These are phyloP conservation scores for Vigna radiata DNA, from an alignment of 306 rosid species.

Conservation along the genomic window DNA sequence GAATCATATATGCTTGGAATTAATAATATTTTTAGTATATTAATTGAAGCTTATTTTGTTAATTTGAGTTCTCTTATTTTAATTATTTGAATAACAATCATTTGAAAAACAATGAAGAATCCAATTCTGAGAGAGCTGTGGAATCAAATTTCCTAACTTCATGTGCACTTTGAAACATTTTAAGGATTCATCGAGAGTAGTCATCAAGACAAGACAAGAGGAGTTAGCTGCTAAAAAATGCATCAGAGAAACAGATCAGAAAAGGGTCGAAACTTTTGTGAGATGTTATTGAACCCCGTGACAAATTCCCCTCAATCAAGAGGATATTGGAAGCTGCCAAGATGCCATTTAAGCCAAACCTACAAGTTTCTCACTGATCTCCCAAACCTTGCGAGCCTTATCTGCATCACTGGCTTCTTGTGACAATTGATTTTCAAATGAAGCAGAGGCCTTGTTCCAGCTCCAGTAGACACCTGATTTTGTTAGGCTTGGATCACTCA, in stretches of 20 bases:
- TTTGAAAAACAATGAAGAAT: too few species aligned
- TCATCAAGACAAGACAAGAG: constrained; percentile 33
- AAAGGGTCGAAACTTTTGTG: constrained; percentile 6
- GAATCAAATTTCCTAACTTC: background rate
- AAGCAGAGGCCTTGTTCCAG: constrained; percentile 86
- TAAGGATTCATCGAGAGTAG: constrained; percentile 48
- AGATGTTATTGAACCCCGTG: constrained; percentile 39
- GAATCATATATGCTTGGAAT: too few species aligned
- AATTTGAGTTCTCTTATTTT: too few species aligned
- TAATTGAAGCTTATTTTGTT: too few species aligned
- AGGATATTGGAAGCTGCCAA: background rate
- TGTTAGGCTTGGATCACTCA: constrained; percentile 81
- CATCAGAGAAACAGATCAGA: constrained; percentile 38
- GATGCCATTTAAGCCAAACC: constrained; percentile 62
- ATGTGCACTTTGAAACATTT: constrained; percentile 36
- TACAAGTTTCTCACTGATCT: constrained; percentile 78
- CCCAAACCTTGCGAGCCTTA: constrained; percentile 86
- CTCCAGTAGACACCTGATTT: constrained; percentile 94
- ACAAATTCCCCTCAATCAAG: constrained; percentile 20
- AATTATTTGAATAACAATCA: too few species aligned
- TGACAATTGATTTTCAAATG: constrained; percentile 81
- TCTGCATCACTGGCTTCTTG: constrained; percentile 75
- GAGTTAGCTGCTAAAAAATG: constrained; percentile 25
- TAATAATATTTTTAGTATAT: too few species aligned
- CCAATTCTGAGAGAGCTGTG: too few species aligned